Percentiles rank a stretch among this genome's conserved stretches.
Conservation (phyloP, 2,329 filamentous ascomycete species). For the Lojkania enalia region DNA sequence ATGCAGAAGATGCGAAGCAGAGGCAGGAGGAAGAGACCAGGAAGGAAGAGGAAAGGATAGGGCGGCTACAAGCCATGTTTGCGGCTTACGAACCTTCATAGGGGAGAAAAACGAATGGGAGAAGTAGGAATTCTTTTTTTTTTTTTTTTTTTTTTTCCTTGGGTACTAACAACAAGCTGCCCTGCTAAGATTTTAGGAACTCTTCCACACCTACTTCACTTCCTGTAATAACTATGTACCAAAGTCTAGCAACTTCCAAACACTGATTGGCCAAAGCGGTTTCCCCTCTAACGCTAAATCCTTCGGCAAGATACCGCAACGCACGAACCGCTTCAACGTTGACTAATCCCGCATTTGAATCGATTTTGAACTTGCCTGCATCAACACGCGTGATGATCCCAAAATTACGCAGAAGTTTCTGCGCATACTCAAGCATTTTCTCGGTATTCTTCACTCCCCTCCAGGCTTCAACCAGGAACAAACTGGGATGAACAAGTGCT, state of each 20-base stretch:
- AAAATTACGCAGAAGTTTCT: conserved; percentile 25
- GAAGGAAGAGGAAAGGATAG: too few relatives aligned
- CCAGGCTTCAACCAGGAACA: conserved; percentile 29
- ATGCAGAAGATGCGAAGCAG: too few relatives aligned
- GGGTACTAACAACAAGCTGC: too few relatives aligned
- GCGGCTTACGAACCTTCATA: too few relatives aligned
- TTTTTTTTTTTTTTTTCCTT: too few relatives aligned
- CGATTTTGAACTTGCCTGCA: conserved; percentile 11
- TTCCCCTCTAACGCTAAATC: conserved; percentile 16
- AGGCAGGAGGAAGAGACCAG: too few relatives aligned
- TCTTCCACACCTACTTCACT: conserved; percentile 23
- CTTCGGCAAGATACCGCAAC: conserved; percentile 26
- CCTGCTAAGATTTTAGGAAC: too few relatives aligned
- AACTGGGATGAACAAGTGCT: conserved; percentile 27
- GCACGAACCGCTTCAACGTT: conserved; percentile 28
- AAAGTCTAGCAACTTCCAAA: conserved; percentile 17
- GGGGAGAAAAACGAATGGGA: too few relatives aligned
- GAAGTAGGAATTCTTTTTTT: too few relatives aligned
- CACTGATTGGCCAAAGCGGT: conserved; percentile 14
- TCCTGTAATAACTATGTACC: conserved; percentile 26
- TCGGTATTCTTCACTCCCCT: conserved; percentile 22
- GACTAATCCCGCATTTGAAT: conserved; percentile 20
- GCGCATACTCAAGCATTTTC: conserved; percentile 24
- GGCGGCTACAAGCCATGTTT: too few relatives aligned
- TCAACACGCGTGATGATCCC: conserved; percentile 18